Evolutionary conservation across 352 stramenopile species (phyloP).

Genomic region (Globisporangium cylindrosporum): DNA sequence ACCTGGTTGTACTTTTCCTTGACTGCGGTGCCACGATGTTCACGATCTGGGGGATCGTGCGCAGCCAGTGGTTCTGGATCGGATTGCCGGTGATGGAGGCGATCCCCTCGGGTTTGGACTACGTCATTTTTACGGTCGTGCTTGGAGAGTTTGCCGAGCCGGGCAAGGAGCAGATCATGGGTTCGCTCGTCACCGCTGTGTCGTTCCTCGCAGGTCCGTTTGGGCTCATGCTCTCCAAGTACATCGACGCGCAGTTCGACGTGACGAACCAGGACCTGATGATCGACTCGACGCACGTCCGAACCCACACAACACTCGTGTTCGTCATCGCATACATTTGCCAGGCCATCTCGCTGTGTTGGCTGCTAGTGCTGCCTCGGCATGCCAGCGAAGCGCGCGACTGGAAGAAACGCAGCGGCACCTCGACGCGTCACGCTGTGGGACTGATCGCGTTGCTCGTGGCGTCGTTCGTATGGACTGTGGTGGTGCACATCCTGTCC

Average conservation of each 20-base stretch:
- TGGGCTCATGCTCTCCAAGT: conserved; percentile 47
- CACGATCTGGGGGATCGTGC: no score
- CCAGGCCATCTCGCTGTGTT: conserved; percentile 39
- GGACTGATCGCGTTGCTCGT: conserved; percentile 29
- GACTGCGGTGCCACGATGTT: no score
- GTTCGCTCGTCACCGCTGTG: conserved; percentile 41
- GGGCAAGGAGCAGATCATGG: conserved; percentile 28
- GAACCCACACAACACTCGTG: conserved; percentile 31
- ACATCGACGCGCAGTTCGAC: conserved; percentile 49
- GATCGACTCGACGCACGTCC: conserved; percentile 32
- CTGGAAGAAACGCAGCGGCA: conserved; percentile 26
- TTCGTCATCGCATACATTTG: conserved; percentile 34
- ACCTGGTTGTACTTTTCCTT: no score
- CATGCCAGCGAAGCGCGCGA: conserved; percentile 54
- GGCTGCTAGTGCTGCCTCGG: conserved; percentile 49
- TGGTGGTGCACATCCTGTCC: conserved; percentile 38
- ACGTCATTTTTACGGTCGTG: no score
- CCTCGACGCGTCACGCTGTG: conserved; percentile 22
- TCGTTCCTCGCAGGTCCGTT: conserved; percentile 40
- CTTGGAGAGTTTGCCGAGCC: no score
- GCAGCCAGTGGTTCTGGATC: no score
- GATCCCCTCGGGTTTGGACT: no score
- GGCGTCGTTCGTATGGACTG: conserved; percentile 8
- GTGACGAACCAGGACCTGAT: conserved; percentile 32
- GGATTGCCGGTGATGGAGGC: no score